Evolutionary conservation across 139 green algal genomes (phyloP).

Genomic region (Chlamydomonas sp.): DNA sequence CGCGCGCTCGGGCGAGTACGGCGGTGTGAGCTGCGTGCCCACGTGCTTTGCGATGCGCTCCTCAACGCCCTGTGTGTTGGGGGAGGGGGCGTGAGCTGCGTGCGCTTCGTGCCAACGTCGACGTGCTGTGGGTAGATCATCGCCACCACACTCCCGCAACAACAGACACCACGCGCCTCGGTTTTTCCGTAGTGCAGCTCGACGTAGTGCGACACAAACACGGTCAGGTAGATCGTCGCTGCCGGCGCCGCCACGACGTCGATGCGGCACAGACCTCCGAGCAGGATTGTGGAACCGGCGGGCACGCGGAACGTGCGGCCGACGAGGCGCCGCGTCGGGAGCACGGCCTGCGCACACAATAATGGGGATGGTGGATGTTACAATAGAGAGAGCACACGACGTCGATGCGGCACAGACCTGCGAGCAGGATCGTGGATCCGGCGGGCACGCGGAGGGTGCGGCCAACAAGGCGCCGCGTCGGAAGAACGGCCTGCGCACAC

Average conservation of each 20-base stretch:
- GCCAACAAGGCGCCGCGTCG: no score
- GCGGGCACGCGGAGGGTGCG: no score
- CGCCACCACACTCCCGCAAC: not conserved
- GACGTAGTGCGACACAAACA: constrained; percentile 54
- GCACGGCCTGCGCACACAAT: constrained; percentile 56
- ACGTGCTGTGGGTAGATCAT: not conserved
- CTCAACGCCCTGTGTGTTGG: constrained; percentile 66
- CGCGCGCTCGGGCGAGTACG: constrained; percentile 32
- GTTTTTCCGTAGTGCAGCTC: constrained; percentile 1
- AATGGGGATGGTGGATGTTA: constrained; percentile 75
- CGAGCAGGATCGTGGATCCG: no score
- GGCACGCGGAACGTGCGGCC: constrained; percentile 76
- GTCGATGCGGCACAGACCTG: constrained; percentile 81
- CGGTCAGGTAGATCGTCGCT: constrained; percentile 86
- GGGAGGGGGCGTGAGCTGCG: not conserved
- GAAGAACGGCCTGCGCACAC: no score
- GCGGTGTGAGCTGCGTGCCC: constrained; percentile 58
- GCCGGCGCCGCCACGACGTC: constrained; percentile 67
- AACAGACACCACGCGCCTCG: no score
- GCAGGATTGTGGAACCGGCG: constrained; percentile 58
- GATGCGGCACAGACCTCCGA: constrained; percentile 84
- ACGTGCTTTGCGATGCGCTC: constrained; percentile 53
- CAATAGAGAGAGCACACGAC: no score
- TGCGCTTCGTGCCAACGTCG: not conserved
- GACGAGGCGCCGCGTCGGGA: constrained; percentile 41